Percentiles rank a stretch among this genome's conserved stretches.
phyloP scores from a whole-genome alignment of 768 basidiomycete genomes.

The Rhodosporidiobolus odoratus region DNA sequence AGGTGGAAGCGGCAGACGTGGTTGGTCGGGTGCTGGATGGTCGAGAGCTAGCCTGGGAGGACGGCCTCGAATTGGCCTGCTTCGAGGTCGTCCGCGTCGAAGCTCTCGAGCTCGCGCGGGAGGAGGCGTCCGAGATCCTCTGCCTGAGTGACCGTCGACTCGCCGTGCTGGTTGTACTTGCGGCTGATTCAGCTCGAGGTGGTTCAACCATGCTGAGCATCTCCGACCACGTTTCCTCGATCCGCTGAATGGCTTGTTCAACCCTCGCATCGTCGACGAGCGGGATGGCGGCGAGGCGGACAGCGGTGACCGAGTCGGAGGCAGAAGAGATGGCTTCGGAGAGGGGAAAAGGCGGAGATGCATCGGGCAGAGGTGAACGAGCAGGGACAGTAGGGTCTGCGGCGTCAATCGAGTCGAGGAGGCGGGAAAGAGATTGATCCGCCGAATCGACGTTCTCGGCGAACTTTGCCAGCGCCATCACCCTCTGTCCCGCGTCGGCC shows the following conservation, averaged over 20 bases:
- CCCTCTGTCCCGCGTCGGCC: conserved; percentile 52
- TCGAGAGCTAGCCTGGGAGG: conserved; percentile 50
- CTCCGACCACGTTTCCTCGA: conserved; percentile 74
- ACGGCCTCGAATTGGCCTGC: conserved; percentile 51
- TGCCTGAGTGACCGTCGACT: neutral
- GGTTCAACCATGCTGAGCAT: conserved; percentile 67
- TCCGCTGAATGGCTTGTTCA: conserved; percentile 58
- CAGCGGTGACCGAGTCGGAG: conserved; percentile 59
- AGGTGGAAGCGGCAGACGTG: conserved; percentile 46
- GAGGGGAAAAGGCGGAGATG: conserved; percentile 51
- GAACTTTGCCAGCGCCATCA: conserved; percentile 59
- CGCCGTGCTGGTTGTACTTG: conserved; percentile 2
- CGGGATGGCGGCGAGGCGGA: conserved; percentile 44
- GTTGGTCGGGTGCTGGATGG: conserved; percentile 63
- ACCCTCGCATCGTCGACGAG: conserved; percentile 62
- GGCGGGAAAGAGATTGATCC: conserved; percentile 73
- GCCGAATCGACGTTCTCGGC: conserved; percentile 54
- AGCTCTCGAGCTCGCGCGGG: neutral
- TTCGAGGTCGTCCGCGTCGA: conserved; percentile 1
- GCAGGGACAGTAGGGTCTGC: conserved; percentile 52
- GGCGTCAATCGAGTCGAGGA: conserved; percentile 79
- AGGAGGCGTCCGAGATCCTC: neutral
- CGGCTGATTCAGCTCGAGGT: conserved; percentile 1
- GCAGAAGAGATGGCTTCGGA: conserved; percentile 60
- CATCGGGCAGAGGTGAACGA: conserved; percentile 55